Base-by-base conservation (phyloP, 805 yeast genomes). In the Scheffersomyces coipomensis region DNA sequence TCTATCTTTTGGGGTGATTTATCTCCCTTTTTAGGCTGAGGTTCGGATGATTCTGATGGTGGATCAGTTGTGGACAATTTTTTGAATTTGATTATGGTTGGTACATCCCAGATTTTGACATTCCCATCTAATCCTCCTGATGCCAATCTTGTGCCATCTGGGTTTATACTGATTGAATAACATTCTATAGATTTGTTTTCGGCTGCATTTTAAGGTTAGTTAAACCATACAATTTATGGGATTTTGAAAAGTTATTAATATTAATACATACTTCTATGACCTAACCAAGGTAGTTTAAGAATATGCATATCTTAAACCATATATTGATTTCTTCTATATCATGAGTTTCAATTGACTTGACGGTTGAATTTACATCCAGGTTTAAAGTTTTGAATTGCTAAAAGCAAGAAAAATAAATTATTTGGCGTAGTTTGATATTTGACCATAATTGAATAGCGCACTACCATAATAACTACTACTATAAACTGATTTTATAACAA, bases 51-150 rank as follows among this genome's bases (percentile, higher is more conserved):
- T n/a, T 22, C 7, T 3, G 32, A 7, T 23, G 22, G 23, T 9
- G 25, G 25, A 19, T 35, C 33, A 10, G n/a, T 22, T 30, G 30
- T 7, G 3, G 38, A 19, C 4, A 48, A 30, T 12, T 58, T 47
- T 13, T 62, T 59, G 49, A 72, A 79, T 30, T 70, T 64, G 10
- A 65, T 50, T 7, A 85, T 70, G 9, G 84, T 76, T 4, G 69
- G 74, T 6, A 80, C 66, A 10, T 84, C 81, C 99, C 99, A 91
- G 33, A 91, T 85, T 46, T 91, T 77, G 32, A 93, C 88, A 50
- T 88, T 88, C 0, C 98, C 97, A 63, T 91, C 75, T 29, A 85
- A 64, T 1, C 98, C 99, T 13, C 98, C 99, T 1, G 97, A 83
- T 1, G 97, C 99, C 19, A 91, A 59, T 40, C 96, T 67, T 34